Evolutionary conservation across 805 yeast genomes (phyloP), one percentile per base, ranked within the genome.

Genomic region (Ogataea nakhonphanomensis): DNA sequence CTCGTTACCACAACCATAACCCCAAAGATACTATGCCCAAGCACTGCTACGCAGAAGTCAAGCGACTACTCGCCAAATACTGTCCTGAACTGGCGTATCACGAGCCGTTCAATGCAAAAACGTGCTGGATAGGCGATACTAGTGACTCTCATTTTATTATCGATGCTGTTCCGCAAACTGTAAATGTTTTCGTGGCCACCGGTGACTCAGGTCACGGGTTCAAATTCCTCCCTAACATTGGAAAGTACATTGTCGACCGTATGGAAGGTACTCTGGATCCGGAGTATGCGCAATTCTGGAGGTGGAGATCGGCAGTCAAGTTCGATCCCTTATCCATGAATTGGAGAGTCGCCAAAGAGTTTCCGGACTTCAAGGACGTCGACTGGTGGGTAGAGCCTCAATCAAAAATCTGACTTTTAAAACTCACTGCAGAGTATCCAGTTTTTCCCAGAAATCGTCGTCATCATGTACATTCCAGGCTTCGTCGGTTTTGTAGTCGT

Each of bases 161-260:
- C 15, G 72, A 70, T 45, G 43, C 43, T 21, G 58, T 65, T 15
- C 76, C 76, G 2, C 48, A 49, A 1, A 45, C 46, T 12, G 30
- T 39, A 0, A 62, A 61, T 21, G 54, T 68, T 1, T 61, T 45
- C 36, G 66, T 72, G n/a, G 74, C 73, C 0, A 59, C 71, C 8
- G 78, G 78, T 12, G 76, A 71, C 48, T 65, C 75, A 3, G 74
- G 76, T 7, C 76, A 71, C 51, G 73, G 63, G 4, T 71, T 64
- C 54, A 72, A 71, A 50, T 67, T 67, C 32, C 46, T 72, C 39
- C 78, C 78, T 11, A 66, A 60, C 30, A 69, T 72, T 35, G 76
- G 78, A 1, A 62, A 59, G 38, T 72, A 71, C 44, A 68, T 71
- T 12, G 38, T 43, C 3, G 54, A 52, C n/a, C 59, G 52, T 25